Evolutionary conservation across 2,329 filamentous ascomycete species (phyloP), one percentile per base, ranked within the genome.

Genomic region (Phialophora macrospora): DNA sequence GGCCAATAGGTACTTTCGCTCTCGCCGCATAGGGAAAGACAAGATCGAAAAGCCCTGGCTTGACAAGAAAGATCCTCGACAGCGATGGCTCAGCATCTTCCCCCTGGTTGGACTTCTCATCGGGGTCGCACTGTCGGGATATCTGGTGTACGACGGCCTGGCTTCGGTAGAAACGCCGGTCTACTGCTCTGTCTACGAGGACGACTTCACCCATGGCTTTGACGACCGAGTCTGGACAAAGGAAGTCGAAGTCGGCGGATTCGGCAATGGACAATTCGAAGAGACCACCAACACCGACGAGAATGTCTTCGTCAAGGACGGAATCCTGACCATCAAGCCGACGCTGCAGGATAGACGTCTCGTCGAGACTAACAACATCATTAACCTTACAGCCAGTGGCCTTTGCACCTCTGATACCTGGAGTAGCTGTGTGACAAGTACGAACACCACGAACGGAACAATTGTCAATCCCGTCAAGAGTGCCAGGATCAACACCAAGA

Each of bases 61-160:
- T 12, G 78, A 85, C n/a, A 88, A 88, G 74, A 87, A 82, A 64
- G 89, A 93, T 70, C 88, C 89, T 12, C 90, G 88, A 76, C 90
- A 94, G 82, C 95, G 92, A 80, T 95, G 91, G 91, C 87, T 92
- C 7, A 93, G 88, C 3, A 92, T 94, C 68, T 84, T 95, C 64
- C 91, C 91, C 1, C 74, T 93, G 49, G 74, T 92, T 22, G 91
- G 91, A 51, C 85, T 95, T 57, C 55, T 88, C 3, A 66, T 93
- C 14, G 92, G 92, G 17, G 75, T 94, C 38, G 84, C 76, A 2
- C 79, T 93, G 46, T 86, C 88, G 0, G 91, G 83, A 0, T 86
- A 93, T 73, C 78, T 95, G 52, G 82, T 95, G 46, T 95, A 88
- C 83, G 89, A 93, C 68, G 92, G 92, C 2, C 75, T 93, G 44